Conservation (phyloP, 257 asterid genomes). For the Solanum chiquidenum region DNA sequence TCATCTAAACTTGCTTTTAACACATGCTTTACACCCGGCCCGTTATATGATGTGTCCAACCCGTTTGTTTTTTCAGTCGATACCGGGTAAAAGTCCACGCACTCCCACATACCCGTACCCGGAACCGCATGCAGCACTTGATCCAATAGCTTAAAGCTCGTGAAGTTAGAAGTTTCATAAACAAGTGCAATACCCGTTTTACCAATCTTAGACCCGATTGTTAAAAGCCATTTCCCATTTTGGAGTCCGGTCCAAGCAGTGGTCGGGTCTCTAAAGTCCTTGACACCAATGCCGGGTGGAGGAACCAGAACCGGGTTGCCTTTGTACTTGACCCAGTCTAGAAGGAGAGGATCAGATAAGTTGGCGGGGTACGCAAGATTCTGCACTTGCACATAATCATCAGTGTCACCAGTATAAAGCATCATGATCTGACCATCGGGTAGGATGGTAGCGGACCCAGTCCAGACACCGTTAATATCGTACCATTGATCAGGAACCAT, state of each 20-base stretch:
- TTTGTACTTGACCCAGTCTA: conserved; percentile 59
- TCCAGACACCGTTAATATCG: conserved; percentile 79
- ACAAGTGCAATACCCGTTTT: conserved; percentile 56
- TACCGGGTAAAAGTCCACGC: conserved; percentile 74
- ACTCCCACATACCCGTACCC: conserved; percentile 91
- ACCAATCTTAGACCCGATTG: conserved; percentile 54
- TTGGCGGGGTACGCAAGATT: conserved; percentile 73
- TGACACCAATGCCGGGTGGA: conserved; percentile 57
- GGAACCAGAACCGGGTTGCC: conserved; percentile 64
- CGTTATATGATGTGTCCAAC: conserved; percentile 60
- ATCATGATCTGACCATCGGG: conserved; percentile 59
- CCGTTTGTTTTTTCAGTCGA: conserved; percentile 33
- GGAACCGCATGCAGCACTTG: conserved; percentile 47
- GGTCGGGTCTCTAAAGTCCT: conserved; percentile 75
- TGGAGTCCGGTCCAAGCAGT: conserved; percentile 66
- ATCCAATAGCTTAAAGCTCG: conserved; percentile 26
- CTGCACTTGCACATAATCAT: conserved; percentile 58
- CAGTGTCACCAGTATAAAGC: conserved; percentile 66
- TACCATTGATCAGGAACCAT: conserved; percentile 66
- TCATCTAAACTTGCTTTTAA: conserved; percentile 63
- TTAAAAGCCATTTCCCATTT: conserved; percentile 47
- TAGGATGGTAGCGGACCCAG: conserved; percentile 78
- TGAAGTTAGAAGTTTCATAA: conserved; percentile 52
- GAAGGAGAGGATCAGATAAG: conserved; percentile 63
- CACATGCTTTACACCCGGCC: conserved; percentile 59